Base-by-base conservation (phyloP, 306 rosid species). In the Leucaena leucocephala region DNA sequence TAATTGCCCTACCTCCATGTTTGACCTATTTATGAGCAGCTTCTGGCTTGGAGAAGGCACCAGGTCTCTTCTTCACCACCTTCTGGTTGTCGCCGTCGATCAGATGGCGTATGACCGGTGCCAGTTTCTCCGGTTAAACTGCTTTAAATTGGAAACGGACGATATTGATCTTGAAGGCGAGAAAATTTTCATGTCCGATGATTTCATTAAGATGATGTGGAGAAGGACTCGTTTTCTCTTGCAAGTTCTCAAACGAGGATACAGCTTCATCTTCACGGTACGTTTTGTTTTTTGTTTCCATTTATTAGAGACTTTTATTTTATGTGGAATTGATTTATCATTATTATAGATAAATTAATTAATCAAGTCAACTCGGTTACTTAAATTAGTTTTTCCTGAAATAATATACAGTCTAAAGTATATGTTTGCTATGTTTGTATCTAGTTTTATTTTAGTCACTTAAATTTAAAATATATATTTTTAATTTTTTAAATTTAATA, bases 221-320 rank as follows among this genome's bases (percentile, higher is more conserved):
- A 55, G 34, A 55, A 55, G 62, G 33, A 55, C 62, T n/a, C 62
- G 8, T 3, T 84, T 93, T 40, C 79, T 89, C 42, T 68, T 89
- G 62, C 80, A 87, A 7, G 89, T 93, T 65, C 97, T 91, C 73
- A 84, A 87, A 83, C 92, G 93, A 2, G 97, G 94, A 21, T 93
- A 91, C 70, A 91, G 38, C 82, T 84, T 93, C 84, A 21, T 91
- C 4, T 91, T 93, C 83, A 91, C 98, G 82, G 96, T 89, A 85
- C 3, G 70, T 59, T 59, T 3, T 10, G 1, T 10, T 52, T 5
- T 59, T 19, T 13, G 6, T 52, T 52, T 50, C 27, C 1, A 27
- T 27, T 27, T 27, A 27, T 27, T 27, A 27, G 27, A 27, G 27
- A 27, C 27, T 27, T 27, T 27, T 27, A 27, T 27, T 27, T 44